A percentile compares a stretch with the other conserved stretches of the same genome.
Evolutionary conservation across 192 early-diverging fungal species (phyloP).

Genomic region (Mortierella claussenii): DNA sequence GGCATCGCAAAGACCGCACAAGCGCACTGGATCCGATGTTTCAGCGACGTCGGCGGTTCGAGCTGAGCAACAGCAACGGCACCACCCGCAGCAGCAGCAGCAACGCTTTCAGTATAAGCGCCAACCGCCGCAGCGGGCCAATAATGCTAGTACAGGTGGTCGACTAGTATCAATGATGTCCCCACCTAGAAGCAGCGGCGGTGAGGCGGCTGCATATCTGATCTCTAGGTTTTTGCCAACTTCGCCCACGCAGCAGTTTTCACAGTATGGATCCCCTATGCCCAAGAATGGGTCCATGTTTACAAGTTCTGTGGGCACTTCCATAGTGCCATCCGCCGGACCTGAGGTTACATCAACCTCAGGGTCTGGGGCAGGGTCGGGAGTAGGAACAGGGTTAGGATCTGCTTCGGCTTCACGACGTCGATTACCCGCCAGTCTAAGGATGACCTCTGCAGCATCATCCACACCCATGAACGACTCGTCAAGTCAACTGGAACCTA

Average conservation of each 20-base stretch:
- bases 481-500: neutral
- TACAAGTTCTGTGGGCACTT: neutral
- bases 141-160: too few relatives aligned
- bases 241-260: too few relatives aligned
- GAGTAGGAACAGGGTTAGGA: too few relatives aligned
- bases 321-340: neutral
- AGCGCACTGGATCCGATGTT: too few relatives aligned
- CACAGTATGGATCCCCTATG: neutral
- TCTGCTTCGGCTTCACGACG: neutral
- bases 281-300: conserved; percentile 1
- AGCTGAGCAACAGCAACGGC: too few relatives aligned
- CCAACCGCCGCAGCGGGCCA: too few relatives aligned
- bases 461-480: neutral
- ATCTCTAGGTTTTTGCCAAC: conserved; percentile 21
- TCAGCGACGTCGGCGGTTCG: too few relatives aligned
- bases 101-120: too few relatives aligned
- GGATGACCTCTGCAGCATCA: conserved; percentile 12
- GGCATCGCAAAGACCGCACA: too few relatives aligned
- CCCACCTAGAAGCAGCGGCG: neutral
- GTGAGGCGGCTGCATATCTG: neutral
- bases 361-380: too few relatives aligned
- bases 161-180: conserved; percentile 1
- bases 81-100: too few relatives aligned
- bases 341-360: neutral
- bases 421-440: conserved; percentile 16